Base-by-base conservation (phyloP, 2,329 filamentous ascomycete genomes). In the Alternaria sp. region DNA sequence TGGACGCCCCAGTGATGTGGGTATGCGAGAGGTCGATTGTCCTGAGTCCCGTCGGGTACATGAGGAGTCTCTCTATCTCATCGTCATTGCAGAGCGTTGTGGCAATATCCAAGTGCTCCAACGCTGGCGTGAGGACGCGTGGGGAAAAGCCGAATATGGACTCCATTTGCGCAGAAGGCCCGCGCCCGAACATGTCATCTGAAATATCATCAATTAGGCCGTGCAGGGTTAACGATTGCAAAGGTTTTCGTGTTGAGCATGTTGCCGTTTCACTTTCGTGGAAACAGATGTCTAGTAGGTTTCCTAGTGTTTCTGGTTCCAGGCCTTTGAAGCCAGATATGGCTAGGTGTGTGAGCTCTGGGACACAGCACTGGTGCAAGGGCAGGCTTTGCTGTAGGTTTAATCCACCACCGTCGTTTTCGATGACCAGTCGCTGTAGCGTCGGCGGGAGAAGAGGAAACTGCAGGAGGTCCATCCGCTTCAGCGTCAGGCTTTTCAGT, bases 1-100 rank as follows among this genome's bases (percentile, higher is more conserved):
- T 75, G 3, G 77, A 73, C 1, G 79, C 79, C 7, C 83, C 83
- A 0, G 80, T 82, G 40, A 84, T 76, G 6, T 68, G 65, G 1
- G 80, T 80, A 1, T 67, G 65, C 1, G 76, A 78, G 0, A 84
- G 45, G 58, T 83, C 72, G 15, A 84, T 63, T 0, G 53, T 64
- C 43, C 40, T 65, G 17, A 70, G 79, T 0, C 65, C 70, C 40
- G 62, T 71, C 1, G 62, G 44, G 40, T 66, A n/a, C 15, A 28
- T 61, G 25, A 69, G 56, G 1, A 82, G 62, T 3, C 61, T 32
- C 8, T 77, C 74, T 11, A 80, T 67, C 13, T 75, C 70, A 21
- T 76, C 72, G 61, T 82, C 80, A 19, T 69, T 63, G 28, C 69
- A 66, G 3, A 65, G 63, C 13, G 72, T 59, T 1, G 57, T 65